Evolutionary conservation across 192 early-diverging fungal species (phyloP), one percentile per base, ranked within the genome.

Genomic region (Coemansia nantahalensis): DNA sequence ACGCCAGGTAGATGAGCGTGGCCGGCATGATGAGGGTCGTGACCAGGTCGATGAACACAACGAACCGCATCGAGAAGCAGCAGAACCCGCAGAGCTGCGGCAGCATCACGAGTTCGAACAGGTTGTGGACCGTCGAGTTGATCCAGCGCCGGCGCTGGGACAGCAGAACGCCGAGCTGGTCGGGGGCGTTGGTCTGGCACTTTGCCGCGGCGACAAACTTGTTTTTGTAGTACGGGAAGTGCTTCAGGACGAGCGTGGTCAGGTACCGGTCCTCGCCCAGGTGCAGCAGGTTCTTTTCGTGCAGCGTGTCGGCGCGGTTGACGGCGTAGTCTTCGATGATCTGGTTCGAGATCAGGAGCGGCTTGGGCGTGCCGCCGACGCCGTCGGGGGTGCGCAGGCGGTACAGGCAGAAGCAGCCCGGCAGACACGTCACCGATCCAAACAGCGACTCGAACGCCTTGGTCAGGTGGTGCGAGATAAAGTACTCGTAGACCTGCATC

Each of bases 111-210:
- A 99, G 79, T 68, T 99, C 97, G 59, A 96, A 84, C 62, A 97
- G 78, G 65, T 99, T 99, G 81, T 99, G 97, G 8, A 99, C 90
- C 4, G 97, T 99, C 34, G 94, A 97, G 80, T 99, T 99, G 62
- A 99, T 99, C 97, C 97, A 99, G 58, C 97, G 89, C 77, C 97
- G 92, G 51, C 97, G 88, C 70, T 99, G 97, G 6, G 97, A 99
- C 22, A 99, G 68, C 42, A 99, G 70, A 28, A 99, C 86, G 43
- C 82, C 76, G 86, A 93, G 95, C 54, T 84, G 83, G 59, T 98
- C 97, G 6, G 97, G 97, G 9, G 91, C 97, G 39, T 83, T 88
- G 32, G 97, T 99, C 66, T 82, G 84, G 71, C 95, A 97, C 54
- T 88, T 82, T 12, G 97, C 97, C 39, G 95, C 90, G 3, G 91